phyloP scores from a whole-genome alignment of 1,284 basidiomycete species.

The Cerrena zonata region DNA sequence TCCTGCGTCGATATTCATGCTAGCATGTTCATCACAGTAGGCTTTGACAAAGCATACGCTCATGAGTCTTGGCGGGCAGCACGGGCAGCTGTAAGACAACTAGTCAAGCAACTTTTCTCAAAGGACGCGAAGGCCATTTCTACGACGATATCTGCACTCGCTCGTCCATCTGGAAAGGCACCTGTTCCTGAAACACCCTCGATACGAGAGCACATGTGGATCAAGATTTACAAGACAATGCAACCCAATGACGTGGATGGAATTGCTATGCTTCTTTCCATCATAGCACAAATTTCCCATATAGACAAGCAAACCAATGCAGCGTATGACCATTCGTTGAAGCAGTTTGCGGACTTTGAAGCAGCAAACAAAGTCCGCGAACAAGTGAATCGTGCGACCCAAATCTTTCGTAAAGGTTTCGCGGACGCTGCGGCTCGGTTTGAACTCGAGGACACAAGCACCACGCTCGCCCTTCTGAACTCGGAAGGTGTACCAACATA shows the following conservation, averaged over 20 bases:
- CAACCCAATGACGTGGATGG: slow-evolving; percentile 54
- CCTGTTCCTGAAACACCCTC: slow-evolving; percentile 20
- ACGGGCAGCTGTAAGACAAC: slow-evolving; percentile 40
- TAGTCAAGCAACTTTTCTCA: slow-evolving; percentile 41
- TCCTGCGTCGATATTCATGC: slow-evolving; percentile 52
- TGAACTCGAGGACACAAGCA: slow-evolving; percentile 45
- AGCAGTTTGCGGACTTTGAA: slow-evolving; percentile 23
- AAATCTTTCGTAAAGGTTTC: slow-evolving; percentile 56
- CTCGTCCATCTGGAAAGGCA: not conserved
- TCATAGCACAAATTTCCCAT: slow-evolving; percentile 57
- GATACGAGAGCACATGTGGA: slow-evolving; percentile 64
- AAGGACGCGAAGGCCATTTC: slow-evolving; percentile 40
- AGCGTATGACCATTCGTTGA: slow-evolving; percentile 41
- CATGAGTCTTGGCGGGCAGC: slow-evolving; percentile 46
- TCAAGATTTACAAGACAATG: slow-evolving; percentile 54
- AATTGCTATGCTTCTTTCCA: slow-evolving; percentile 49
- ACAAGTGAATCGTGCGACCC: slow-evolving; percentile 55
- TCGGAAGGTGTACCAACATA: slow-evolving; percentile 49
- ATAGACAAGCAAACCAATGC: slow-evolving; percentile 54
- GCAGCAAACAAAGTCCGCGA: slow-evolving; percentile 32
- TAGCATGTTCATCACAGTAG: slow-evolving; percentile 52
- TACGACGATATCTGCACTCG: slow-evolving; percentile 33
- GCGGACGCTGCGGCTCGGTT: slow-evolving; percentile 55
- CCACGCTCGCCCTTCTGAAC: slow-evolving; percentile 48
- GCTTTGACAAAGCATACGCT: slow-evolving; percentile 45